Evolutionary conservation across 23 red algal genomes (phyloP), one percentile per base, ranked within the genome.

Genomic region (Pyropia haitanensis): DNA sequence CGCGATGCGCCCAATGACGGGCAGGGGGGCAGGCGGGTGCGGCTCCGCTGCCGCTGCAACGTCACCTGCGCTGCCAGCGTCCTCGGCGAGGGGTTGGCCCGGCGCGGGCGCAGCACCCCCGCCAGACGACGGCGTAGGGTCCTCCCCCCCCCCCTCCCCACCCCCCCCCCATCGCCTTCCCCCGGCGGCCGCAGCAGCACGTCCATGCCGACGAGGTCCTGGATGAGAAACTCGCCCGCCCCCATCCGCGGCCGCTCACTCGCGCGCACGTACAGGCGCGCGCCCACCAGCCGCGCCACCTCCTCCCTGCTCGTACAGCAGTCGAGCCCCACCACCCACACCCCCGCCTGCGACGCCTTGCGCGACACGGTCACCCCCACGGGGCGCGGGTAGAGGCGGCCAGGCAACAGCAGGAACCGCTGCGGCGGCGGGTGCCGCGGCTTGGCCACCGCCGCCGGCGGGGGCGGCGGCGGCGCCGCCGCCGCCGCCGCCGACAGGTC

Each of bases 361-460:
- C 78, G 52, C 25, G 70, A 77, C 16, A 60, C 75, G 4, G 39
- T 24, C 26, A 93, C 27, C 21, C 59, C 39, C 10, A 93, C 73
- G 19, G 88, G 88, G 48, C 88, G 70, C 2, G 88, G 88, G 30
- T 84, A 93, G 53, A 65, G 57, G 14, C 88, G 73, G n/a, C 75
- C 75, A 18, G 88, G 88, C 1, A 82, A 64, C 51, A 93, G 58
- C 23, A 93, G 8, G 55, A 84, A 84, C 51, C 88, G 74, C 58
- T 68, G 61, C 44, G 79, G 64, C 25, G 61, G 24, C 10, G 59
- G 24, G 57, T 27, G 25, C 16, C 27, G 25, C 28, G 65, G 65
- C 14, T 55, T 29, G 59, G 62, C 66, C n/a, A 56, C 58, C 13
- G 30, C 63, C 22, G 60, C 64, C 2, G 39, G 39, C 8, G 39